A percentile compares a stretch with the other conserved stretches of the same genome.
Evolutionary conservation across 306 rosid species (phyloP).

Genomic region (Gastrolobium villosum): DNA sequence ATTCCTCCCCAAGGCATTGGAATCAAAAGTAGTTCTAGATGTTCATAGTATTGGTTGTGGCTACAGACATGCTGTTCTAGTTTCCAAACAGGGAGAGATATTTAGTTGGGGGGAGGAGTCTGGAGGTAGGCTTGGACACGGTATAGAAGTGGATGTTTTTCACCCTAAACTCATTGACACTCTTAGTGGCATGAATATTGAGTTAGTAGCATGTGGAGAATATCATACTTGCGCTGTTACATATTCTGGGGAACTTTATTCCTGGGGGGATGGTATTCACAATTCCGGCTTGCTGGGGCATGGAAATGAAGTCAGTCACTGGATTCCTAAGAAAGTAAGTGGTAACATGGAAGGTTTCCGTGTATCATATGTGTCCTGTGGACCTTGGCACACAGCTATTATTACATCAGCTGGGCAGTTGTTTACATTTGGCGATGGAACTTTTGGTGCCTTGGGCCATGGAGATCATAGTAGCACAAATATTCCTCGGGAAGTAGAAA

Average conservation of each 20-base stretch:
- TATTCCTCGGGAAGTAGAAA: conserved; percentile 86
- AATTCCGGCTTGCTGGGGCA: conserved; percentile 85
- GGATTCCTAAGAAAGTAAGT: conserved; percentile 87
- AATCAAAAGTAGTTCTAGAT: conserved; percentile 86
- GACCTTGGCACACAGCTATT: conserved; percentile 96
- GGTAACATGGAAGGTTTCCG: conserved; percentile 80
- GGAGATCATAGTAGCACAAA: conserved; percentile 75
- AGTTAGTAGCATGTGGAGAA: conserved; percentile 94
- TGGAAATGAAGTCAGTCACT: conserved; percentile 84
- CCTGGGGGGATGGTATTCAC: conserved; percentile 93
- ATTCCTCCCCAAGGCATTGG: conserved; percentile 87
- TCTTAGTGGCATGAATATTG: conserved; percentile 79
- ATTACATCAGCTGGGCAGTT: conserved; percentile 88
- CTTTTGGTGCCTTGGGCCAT: conserved; percentile 97
- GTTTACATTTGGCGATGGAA: conserved; percentile 98
- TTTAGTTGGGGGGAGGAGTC: conserved; percentile 98
- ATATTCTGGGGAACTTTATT: conserved; percentile 88
- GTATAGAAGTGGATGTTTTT: conserved; percentile 78
- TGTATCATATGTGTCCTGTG: conserved; percentile 85
- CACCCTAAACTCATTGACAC: conserved; percentile 81
- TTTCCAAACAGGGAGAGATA: conserved; percentile 91
- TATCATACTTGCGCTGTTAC: conserved; percentile 96
- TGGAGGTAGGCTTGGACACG: conserved; percentile 99
- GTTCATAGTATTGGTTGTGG: conserved; percentile 93
- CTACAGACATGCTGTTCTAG: conserved; percentile 79